Evolutionary conservation across 176 grass and related monocot genomes (phyloP), one percentile per base, ranked within the genome.

Genomic region (Eremochloa ophiuroides): DNA sequence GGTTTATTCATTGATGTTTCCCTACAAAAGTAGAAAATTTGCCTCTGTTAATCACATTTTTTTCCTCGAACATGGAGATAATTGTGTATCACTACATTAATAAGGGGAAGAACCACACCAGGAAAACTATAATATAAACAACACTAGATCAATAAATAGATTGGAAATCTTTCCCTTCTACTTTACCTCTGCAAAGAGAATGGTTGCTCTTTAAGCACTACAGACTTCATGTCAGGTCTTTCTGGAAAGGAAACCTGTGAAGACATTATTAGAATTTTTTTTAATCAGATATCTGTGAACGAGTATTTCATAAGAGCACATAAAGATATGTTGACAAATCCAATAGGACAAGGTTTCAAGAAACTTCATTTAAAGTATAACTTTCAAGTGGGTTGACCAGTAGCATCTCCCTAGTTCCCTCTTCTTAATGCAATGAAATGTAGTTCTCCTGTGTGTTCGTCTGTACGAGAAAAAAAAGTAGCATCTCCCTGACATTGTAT

Each of bases 241-340:
- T 94, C 88, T 26, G 95, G 95, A 77, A 98, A 98, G 34, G 90
- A 89, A 84, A 98, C 74, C 95, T 98, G 87, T 85, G 48, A 71
- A 47, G 18, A 71, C 39, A 62, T 69, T 69, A 83, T 69, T 69
- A 77, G 13, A 84, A 76, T 12, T 30, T 13, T 30, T 13, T 72
- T 72, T 75, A 27, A 53, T 38, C 62, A 61, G 62, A 25, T 38
- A 77, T 53, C 26, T 51, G 68, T 20, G 62, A 22, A 1, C 11
- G 7, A 69, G 67, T 43, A 70, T 26, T 69, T 70, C 35, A 37
- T 43, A 16, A 27, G 28, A 43, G 26, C 39, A 70, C 38, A 28
- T 16, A 70, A 26, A 58, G 53, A 69, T 27, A 27, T 70, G 38
- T 27, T 27, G 13, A 9, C 27, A 73, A 73, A 67, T 80, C 35